These are phyloP conservation scores for Gelatoporia subvermispora DNA, from an alignment of 768 basidiomycete species.

Conservation along the genomic window DNA sequence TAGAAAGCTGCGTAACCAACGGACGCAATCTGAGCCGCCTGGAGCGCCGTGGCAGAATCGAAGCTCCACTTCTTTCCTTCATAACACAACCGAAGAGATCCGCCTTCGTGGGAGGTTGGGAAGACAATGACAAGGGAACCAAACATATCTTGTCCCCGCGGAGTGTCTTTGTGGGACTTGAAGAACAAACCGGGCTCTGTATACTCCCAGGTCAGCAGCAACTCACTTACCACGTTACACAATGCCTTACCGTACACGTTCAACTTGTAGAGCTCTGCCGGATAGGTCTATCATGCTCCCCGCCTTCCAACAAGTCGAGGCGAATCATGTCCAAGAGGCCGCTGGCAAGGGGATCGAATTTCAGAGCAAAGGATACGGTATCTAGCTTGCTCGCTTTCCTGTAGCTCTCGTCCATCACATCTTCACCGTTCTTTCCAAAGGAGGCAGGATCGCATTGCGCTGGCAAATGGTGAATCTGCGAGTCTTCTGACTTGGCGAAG, in stretches of 20 bases:
- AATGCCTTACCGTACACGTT: conserved; percentile 38
- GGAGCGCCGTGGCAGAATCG: conserved; percentile 28
- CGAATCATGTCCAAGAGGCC: conserved; percentile 6
- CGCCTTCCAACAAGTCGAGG: conserved; percentile 10
- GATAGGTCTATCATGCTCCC: conserved; percentile 15
- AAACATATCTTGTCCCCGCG: conserved; percentile 17
- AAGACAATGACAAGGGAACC: conserved; percentile 46
- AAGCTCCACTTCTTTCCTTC: conserved; percentile 13
- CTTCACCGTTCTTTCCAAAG: conserved; percentile 21
- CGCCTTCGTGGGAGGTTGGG: conserved; percentile 42
- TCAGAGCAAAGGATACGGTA: background rate
- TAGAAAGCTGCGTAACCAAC: conserved; percentile 38
- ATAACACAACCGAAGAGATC: conserved; percentile 31
- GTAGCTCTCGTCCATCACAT: conserved; percentile 26
- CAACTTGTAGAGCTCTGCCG: conserved; percentile 39
- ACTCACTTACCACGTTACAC: background rate
- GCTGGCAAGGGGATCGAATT: background rate
- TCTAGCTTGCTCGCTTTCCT: conserved; percentile 29
- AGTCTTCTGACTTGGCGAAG: background rate
- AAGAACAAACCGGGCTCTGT: conserved; percentile 8
- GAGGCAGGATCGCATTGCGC: conserved; percentile 23
- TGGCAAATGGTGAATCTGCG: conserved; percentile 14
- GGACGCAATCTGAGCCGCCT: conserved; percentile 1
- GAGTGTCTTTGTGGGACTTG: conserved; percentile 9
- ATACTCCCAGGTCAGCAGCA: background rate